Percentiles rank a stretch among this genome's conserved stretches.
These are phyloP conservation scores for Phytophthora citrophthora DNA, from an alignment of 352 stramenopile genomes.

Conservation along the genomic window DNA sequence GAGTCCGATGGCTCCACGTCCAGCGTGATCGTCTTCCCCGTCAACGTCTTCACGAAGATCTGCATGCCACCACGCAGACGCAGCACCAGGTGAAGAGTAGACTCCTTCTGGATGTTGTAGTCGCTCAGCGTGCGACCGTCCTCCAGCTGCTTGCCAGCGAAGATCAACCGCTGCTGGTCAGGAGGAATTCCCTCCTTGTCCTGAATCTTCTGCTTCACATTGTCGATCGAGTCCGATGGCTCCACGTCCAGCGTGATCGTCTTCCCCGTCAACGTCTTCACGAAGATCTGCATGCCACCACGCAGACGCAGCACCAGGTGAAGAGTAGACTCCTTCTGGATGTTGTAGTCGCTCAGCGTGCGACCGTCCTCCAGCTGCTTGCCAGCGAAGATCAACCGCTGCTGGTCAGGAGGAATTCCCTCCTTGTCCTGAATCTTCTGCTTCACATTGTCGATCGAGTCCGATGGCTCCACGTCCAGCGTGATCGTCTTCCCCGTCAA, in stretches of 20 bases:
- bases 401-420: conserved; percentile 94
- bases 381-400: conserved; percentile 94
- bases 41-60: conserved; percentile 31
- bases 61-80: conserved; percentile 42
- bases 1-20: conserved; percentile 14
- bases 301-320: conserved; percentile 25
- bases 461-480: too few relatives aligned
- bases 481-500: too few relatives aligned
- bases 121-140: conserved; percentile 91
- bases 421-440: conserved; percentile 32
- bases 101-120: conserved; percentile 44
- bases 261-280: conserved; percentile 64
- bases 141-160: conserved; percentile 94
- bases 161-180: conserved; percentile 96
- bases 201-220: conserved; percentile 62
- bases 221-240: conserved; percentile 13
- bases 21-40: conserved; percentile 58
- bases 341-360: conserved; percentile 76
- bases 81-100: conserved; percentile 33
- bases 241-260: conserved; percentile 14
- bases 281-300: conserved; percentile 47
- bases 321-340: conserved; percentile 38
- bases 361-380: conserved; percentile 96
- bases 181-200: conserved; percentile 89
- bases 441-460: too few relatives aligned